Conservation (phyloP, 192 early-diverging fungal species). For the Phycomyces nitens region DNA sequence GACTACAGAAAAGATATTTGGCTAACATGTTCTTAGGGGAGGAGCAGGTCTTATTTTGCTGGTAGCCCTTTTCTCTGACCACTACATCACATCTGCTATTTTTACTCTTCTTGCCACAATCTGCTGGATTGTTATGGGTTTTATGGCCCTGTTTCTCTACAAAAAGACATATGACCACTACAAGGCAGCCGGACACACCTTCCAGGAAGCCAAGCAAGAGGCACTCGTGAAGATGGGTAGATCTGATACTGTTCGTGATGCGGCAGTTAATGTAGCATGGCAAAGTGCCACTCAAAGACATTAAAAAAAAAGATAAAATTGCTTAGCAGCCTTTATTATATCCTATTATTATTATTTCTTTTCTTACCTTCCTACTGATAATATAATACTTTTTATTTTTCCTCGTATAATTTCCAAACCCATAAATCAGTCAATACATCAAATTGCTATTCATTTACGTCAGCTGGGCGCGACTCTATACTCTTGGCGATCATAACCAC, state of each 20-base stretch:
- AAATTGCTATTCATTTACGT: no score
- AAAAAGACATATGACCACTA: slow-evolving; percentile 64
- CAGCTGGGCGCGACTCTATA: no score
- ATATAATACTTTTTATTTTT: no score
- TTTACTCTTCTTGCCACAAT: slow-evolving; percentile 51
- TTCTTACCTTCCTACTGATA: no score
- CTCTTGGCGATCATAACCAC: no score
- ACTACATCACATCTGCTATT: slow-evolving; percentile 63
- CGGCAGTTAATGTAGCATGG: slow-evolving; percentile 21
- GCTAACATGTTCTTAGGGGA: slow-evolving; percentile 42
- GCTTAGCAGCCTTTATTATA: background rate
- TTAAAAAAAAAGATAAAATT: slow-evolving; percentile 6
- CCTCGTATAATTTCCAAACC: no score
- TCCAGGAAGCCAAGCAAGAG: slow-evolving; percentile 60
- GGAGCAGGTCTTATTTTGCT: slow-evolving; percentile 79
- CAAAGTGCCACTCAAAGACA: slow-evolving; percentile 12
- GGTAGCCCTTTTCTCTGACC: slow-evolving; percentile 65
- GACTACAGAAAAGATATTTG: background rate
- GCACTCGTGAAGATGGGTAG: slow-evolving; percentile 31
- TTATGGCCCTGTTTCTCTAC: slow-evolving; percentile 35
- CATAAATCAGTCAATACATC: no score
- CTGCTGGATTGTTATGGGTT: slow-evolving; percentile 46
- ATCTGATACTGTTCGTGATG: slow-evolving; percentile 16
- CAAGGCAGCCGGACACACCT: slow-evolving; percentile 65
- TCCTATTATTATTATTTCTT: background rate